phyloP scores from a whole-genome alignment of 768 basidiomycete species.

The Mycena haematopus region DNA sequence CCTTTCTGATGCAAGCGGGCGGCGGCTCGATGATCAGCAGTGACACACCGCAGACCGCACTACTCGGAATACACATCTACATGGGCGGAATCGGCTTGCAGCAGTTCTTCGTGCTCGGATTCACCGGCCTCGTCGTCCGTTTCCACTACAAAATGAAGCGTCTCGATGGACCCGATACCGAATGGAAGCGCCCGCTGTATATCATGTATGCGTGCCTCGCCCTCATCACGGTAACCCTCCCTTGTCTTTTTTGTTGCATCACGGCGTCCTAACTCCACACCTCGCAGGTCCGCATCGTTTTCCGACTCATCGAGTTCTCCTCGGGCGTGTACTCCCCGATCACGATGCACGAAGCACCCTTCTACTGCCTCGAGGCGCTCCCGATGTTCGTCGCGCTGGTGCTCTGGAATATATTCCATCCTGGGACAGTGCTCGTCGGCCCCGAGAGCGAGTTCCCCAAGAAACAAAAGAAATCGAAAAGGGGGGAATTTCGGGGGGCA shows the following conservation, averaged over 20 bases:
- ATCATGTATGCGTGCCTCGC: slow-evolving; percentile 29
- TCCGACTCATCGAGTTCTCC: slow-evolving; percentile 34
- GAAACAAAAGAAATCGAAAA: slow-evolving; percentile 18
- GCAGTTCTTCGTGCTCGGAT: slow-evolving; percentile 32
- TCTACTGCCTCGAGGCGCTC: slow-evolving; percentile 34
- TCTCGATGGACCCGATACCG: slow-evolving; percentile 7
- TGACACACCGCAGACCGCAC: not conserved
- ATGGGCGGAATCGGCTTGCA: slow-evolving; percentile 36
- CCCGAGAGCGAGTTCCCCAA: slow-evolving; percentile 34
- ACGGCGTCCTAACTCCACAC: not conserved
- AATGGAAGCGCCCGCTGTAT: slow-evolving; percentile 32
- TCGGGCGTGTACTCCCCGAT: slow-evolving; percentile 27
- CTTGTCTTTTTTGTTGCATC: too few species aligned
- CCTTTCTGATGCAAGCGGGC: slow-evolving; percentile 32
- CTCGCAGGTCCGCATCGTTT: slow-evolving; percentile 31
- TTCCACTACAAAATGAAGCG: slow-evolving; percentile 29
- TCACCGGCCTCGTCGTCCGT: slow-evolving; percentile 28
- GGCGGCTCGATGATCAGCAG: slow-evolving; percentile 28
- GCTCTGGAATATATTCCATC: slow-evolving; percentile 31
- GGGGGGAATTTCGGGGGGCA: not conserved
- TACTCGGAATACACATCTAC: slow-evolving; percentile 33
- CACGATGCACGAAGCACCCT: slow-evolving; percentile 30
- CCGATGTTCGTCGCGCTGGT: slow-evolving; percentile 32
- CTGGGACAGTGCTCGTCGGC: slow-evolving; percentile 32
- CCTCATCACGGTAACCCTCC: slow-evolving; percentile 34